A percentile compares a stretch with the other conserved stretches of the same genome.
These are phyloP conservation scores for Phytophthora constricta DNA, from an alignment of 352 stramenopile genomes.

Conservation along the genomic window DNA sequence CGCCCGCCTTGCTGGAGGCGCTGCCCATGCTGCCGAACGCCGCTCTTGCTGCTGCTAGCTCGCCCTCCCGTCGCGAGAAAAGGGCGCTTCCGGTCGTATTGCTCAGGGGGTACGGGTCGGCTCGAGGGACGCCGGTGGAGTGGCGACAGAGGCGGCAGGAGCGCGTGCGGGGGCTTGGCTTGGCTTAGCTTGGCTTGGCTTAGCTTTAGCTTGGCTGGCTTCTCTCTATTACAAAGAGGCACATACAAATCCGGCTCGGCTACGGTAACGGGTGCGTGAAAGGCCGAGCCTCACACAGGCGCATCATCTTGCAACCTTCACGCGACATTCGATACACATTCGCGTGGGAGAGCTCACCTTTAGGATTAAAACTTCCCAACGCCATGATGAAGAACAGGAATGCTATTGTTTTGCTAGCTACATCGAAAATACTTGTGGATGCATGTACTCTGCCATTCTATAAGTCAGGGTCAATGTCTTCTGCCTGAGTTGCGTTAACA, in stretches of 20 bases:
- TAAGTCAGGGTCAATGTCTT: slow-evolving; percentile 71
- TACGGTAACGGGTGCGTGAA: slow-evolving; percentile 19
- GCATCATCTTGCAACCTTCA: slow-evolving; percentile 12
- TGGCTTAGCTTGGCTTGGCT: slow-evolving; percentile 31
- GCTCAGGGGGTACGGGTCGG: background rate
- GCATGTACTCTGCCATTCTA: slow-evolving; percentile 36
- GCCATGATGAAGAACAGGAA: background rate
- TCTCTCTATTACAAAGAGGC: slow-evolving; percentile 36
- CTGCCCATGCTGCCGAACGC: slow-evolving; percentile 66
- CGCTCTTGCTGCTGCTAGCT: background rate
- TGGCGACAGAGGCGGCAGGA: too few relatives aligned
- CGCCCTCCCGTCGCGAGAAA: slow-evolving; percentile 3
- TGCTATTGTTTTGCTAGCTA: background rate
- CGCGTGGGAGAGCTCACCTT: background rate
- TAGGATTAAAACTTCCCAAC: background rate
- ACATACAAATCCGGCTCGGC: slow-evolving; percentile 32
- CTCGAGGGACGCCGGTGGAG: too few relatives aligned
- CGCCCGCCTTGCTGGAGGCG: slow-evolving; percentile 84
- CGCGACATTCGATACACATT: slow-evolving; percentile 18
- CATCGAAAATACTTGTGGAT: slow-evolving; percentile 7
- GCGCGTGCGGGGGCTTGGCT: background rate
- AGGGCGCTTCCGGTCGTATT: slow-evolving; percentile 28
- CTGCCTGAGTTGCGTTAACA: slow-evolving; percentile 3
- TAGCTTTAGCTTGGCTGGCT: slow-evolving; percentile 20
- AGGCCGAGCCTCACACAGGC: slow-evolving; percentile 24